Evolutionary conservation across 2,329 filamentous ascomycete genomes (phyloP).

Genomic region (Aspergillus carbonarius): DNA sequence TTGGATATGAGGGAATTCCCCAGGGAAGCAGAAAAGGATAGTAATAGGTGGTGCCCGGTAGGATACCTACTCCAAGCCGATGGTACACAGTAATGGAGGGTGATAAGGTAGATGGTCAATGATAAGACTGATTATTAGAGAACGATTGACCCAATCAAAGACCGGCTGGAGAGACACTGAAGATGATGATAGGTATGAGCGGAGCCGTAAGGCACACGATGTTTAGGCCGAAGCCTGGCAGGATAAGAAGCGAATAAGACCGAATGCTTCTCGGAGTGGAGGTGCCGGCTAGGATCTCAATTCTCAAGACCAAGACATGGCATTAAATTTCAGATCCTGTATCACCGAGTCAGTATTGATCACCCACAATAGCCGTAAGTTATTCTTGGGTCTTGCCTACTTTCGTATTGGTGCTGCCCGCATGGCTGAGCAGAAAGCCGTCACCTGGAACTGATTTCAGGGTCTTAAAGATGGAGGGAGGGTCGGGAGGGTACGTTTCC

Average conservation of each 20-base stretch:
- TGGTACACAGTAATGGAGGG: too few species aligned
- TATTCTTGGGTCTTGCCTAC: background rate
- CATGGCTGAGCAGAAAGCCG: background rate
- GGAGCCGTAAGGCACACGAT: conserved; percentile 6
- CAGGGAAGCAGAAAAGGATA: background rate
- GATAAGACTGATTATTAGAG: background rate
- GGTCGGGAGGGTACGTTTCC: background rate
- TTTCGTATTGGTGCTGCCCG: background rate
- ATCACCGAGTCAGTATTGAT: conserved; percentile 8
- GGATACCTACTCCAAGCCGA: background rate
- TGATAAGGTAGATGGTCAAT: background rate
- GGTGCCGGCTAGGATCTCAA: conserved; percentile 11
- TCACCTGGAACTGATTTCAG: conserved; percentile 1
- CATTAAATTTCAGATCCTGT: conserved; percentile 11
- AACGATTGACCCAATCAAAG: background rate
- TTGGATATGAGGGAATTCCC: background rate
- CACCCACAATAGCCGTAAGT: conserved; percentile 10
- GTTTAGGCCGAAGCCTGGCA: conserved; percentile 1
- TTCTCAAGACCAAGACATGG: background rate
- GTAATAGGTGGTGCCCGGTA: too few species aligned
- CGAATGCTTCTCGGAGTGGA: conserved; percentile 1
- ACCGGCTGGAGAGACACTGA: background rate
- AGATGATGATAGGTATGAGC: background rate
- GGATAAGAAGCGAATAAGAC: background rate
- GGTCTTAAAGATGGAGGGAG: background rate